These are phyloP conservation scores for Paulownia fortunei DNA, from an alignment of 257 asterid species.

Conservation along the genomic window DNA sequence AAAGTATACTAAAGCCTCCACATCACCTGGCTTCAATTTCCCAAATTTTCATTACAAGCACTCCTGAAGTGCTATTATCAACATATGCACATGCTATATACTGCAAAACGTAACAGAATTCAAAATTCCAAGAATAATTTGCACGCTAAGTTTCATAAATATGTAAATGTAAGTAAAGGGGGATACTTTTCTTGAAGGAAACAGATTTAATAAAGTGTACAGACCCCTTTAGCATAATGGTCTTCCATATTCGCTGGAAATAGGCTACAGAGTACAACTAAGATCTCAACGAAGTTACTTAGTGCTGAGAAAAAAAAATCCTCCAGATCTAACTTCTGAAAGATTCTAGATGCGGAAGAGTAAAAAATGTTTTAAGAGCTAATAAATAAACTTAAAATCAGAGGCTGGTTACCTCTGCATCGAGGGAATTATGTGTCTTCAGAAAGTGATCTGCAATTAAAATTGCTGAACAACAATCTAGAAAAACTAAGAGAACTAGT, in stretches of 20 bases:
- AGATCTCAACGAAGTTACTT: not conserved
- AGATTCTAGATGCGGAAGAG: too few relatives aligned
- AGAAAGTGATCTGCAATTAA: too few relatives aligned
- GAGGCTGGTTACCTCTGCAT: too few relatives aligned
- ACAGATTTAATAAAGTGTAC: not conserved
- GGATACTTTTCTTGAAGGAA: conserved; percentile 5
- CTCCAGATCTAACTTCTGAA: not conserved
- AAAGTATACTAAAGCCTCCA: not conserved
- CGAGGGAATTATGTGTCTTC: too few relatives aligned
- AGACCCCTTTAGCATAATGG: not conserved
- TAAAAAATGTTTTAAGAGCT: not conserved
- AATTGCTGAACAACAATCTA: too few relatives aligned
- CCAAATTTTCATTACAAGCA: not conserved
- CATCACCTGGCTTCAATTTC: conserved; percentile 10
- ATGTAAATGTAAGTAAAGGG: not conserved
- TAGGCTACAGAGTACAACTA: conserved; percentile 1
- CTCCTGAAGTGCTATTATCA: not conserved
- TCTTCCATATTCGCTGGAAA: conserved; percentile 7
- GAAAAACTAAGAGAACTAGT: conserved; percentile 9
- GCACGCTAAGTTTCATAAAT: not conserved
- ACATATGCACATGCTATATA: not conserved
- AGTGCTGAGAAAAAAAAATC: too few relatives aligned
- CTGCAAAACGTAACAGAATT: conserved; percentile 6
- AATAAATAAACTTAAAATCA: too few relatives aligned
- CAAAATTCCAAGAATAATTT: not conserved